These are phyloP conservation scores for Naumovozyma castellii DNA, from an alignment of 805 yeast species.

Conservation along the genomic window DNA sequence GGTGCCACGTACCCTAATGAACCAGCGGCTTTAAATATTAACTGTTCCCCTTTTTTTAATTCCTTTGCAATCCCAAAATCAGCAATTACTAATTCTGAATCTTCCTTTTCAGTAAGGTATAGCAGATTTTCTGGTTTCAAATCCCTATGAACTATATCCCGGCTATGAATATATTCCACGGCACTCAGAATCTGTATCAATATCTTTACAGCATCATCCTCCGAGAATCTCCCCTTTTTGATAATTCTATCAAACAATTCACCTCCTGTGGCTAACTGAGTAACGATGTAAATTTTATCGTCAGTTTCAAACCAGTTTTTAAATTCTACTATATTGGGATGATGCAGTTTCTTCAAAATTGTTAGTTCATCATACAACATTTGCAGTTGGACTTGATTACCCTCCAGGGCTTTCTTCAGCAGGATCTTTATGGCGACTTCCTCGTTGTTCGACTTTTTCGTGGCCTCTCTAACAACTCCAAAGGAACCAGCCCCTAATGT, in stretches of 20 bases:
- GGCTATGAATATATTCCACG: slow-evolving; percentile 62
- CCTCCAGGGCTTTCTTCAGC: slow-evolving; percentile 72
- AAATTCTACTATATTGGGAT: slow-evolving; percentile 80
- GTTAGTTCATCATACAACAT: slow-evolving; percentile 71
- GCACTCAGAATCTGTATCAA: slow-evolving; percentile 71
- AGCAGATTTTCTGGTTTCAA: slow-evolving; percentile 89
- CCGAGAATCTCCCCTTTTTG: slow-evolving; percentile 75
- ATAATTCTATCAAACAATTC: slow-evolving; percentile 86
- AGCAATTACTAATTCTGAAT: slow-evolving; percentile 74
- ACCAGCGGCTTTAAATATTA: slow-evolving; percentile 70
- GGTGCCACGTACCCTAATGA: slow-evolving; percentile 97
- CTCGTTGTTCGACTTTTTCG: slow-evolving; percentile 40
- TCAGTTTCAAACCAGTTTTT: slow-evolving; percentile 88
- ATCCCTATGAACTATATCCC: slow-evolving; percentile 85
- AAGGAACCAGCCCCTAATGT: slow-evolving; percentile 93
- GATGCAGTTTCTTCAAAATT: slow-evolving; percentile 56
- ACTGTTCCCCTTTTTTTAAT: slow-evolving; percentile 48
- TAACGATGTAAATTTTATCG: slow-evolving; percentile 87
- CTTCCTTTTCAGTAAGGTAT: slow-evolving; percentile 45
- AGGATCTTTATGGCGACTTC: slow-evolving; percentile 87
- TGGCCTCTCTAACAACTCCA: slow-evolving; percentile 82
- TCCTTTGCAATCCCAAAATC: slow-evolving; percentile 94
- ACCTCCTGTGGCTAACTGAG: slow-evolving; percentile 93
- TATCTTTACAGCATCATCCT: slow-evolving; percentile 72
- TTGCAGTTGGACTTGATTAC: slow-evolving; percentile 48